Evolutionary conservation across 495 filamentous ascomycete genomes (phyloP).

Genomic region (Penicillium ucsense): DNA sequence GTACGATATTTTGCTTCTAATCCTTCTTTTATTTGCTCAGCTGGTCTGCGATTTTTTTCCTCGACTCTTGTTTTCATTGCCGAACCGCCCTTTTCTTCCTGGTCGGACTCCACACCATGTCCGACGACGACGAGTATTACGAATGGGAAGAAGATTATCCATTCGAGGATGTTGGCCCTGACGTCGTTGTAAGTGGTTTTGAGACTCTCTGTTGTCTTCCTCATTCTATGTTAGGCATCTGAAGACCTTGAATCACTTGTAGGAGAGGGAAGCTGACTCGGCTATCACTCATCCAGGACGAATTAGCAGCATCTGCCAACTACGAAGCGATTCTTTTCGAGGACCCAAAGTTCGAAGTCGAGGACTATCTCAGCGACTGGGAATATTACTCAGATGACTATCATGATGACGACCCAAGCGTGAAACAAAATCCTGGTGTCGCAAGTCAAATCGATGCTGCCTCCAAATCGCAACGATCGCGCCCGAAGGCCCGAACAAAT

Average conservation of each 20-base stretch:
- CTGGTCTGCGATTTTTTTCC: too few species aligned
- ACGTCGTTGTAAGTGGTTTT: constrained; percentile 27
- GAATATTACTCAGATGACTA: constrained; percentile 43
- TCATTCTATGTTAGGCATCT: too few species aligned
- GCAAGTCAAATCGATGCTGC: constrained; percentile 7
- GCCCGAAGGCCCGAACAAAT: neutral
- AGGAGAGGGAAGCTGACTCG: neutral
- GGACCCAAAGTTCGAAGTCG: constrained; percentile 31
- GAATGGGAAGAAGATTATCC: constrained; percentile 36
- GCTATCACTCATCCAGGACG: constrained; percentile 26
- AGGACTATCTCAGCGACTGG: constrained; percentile 41
- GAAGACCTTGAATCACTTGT: neutral
- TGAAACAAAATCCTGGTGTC: constrained; percentile 4
- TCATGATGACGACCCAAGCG: constrained; percentile 37
- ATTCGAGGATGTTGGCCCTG: constrained; percentile 33
- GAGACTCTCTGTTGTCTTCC: too few species aligned
- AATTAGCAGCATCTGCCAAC: constrained; percentile 35
- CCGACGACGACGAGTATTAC: constrained; percentile 42
- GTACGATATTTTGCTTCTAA: neutral
- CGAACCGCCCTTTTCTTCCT: neutral
- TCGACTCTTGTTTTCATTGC: neutral
- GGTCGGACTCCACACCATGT: constrained; percentile 22
- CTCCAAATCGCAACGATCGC: constrained; percentile 7
- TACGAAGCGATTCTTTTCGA: constrained; percentile 33
- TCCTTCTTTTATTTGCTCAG: neutral